Evolutionary conservation across 148 eudicot species (phyloP), one percentile per base, ranked within the genome.

Genomic region (Vaccinium corymbosum): DNA sequence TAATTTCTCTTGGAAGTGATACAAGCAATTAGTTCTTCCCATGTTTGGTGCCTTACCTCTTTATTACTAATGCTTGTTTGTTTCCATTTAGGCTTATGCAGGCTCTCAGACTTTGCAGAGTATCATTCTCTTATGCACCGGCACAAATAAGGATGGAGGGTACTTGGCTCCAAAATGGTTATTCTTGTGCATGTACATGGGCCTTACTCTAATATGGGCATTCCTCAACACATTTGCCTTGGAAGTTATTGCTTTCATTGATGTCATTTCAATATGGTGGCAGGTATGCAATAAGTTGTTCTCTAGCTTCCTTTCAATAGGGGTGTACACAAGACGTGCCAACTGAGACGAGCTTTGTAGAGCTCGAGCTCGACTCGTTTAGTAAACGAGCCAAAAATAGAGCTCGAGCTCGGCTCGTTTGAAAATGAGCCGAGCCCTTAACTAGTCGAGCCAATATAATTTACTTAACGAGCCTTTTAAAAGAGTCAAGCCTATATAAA

Each of bases 141-240:
- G 94, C 57, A 92, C 93, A 4, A 91, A 91, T 85, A 92, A 91
- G 85, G 89, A 74, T 77, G 93, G 94, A 48, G 92, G 93, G 7
- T 92, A 92, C 90, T 88, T 92, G 15, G 92, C 94, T 62, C 94
- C 94, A 4, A 84, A 83, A 77, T 89, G 94, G 92, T 68, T 92
- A 84, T 92, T 92, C 85, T 52, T 92, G 46, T 91, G 92, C 82
- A 92, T 91, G 88, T 92, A 92, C 64, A 89, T 91, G 16, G 90
- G 82, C 19, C 83, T 89, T 46, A 92, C 91, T 3, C 38, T 92
- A 2, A 85, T 92, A 74, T 92, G 94, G 94, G 94, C 94, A 17
- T 81, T 92, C 32, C 93, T 92, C 80, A 92, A 92, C 82, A 89
- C 93, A 3, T 92, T 92, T 72, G 93, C 94, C 15, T 85, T 92